phyloP scores from a whole-genome alignment of 768 basidiomycete species.

The Mrakia blollopis region DNA sequence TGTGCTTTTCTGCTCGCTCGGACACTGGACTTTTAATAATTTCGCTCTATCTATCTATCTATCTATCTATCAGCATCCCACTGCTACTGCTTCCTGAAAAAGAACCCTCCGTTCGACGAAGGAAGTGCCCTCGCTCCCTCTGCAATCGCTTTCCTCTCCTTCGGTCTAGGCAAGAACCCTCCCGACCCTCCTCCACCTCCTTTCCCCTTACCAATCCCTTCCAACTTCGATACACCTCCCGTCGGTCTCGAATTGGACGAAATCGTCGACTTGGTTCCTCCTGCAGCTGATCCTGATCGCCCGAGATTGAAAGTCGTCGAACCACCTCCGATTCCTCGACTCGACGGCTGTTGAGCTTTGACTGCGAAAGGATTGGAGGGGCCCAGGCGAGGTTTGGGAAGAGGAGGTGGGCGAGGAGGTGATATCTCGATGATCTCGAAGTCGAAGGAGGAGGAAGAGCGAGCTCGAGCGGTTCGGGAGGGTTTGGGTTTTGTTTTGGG shows the following conservation, averaged over 20 bases:
- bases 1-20: background rate
- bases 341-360: background rate
- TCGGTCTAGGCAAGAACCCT: background rate
- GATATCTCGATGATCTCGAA: background rate
- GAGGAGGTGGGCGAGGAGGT: background rate
- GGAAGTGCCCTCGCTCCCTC: background rate
- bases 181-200: background rate
- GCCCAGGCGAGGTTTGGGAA: background rate
- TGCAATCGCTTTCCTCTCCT: background rate
- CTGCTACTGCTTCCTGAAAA: background rate
- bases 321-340: no score
- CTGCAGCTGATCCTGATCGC: background rate
- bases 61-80: background rate
- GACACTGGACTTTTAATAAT: background rate
- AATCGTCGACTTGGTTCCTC: background rate
- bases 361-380: background rate
- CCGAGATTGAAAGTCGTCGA: no score
- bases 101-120: background rate
- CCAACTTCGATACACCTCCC: background rate
- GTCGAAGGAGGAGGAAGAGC: no score
- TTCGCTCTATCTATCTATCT: background rate
- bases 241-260: background rate
- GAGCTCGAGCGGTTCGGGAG: background rate
- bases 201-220: background rate
- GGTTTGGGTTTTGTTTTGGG: background rate